Evolutionary conservation across 2,329 filamentous ascomycete genomes (phyloP), one percentile per base, ranked within the genome.

Genomic region (Aspergillus bombycis): DNA sequence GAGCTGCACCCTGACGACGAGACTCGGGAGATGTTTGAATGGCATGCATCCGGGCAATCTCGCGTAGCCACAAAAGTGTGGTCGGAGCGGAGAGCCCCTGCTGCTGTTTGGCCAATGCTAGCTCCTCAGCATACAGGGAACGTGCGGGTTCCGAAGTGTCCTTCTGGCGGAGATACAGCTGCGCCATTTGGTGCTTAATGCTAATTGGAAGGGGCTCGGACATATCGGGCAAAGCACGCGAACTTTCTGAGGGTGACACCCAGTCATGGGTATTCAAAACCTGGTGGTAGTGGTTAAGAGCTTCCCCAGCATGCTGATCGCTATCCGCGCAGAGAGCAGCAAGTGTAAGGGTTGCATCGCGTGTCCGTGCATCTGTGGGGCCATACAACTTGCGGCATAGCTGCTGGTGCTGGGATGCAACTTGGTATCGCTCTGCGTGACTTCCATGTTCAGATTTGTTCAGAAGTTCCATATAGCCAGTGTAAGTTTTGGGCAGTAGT

Each of bases 171-270:
- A 81, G 68, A 58, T 85, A 85, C 21, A 85, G 68, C 69, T 79
- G 81, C 2, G 83, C 82, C 28, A 85, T 74, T 10, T 82, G 80
- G 66, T 80, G 83, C 72, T 83, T 85, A 67, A 85, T 79, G 0
- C 77, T 82, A 23, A 77, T 77, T 14, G 83, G 68, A 1, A 79
- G 78, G 0, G 76, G 77, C 61, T 79, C 58, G 1, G 69, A 71
- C 74, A 76, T 76, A 28, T 76, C 74, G 7, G 74, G 70, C 14
- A 76, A 66, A 12, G 65, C 58, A 57, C 68, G 74, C 1, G 72
- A 70, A 0, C 69, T 68, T 54, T 76, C 70, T 3, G 70, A 63
- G 1, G 77, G 73, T 52, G 78, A 65, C 6, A 76, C 71, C 74
- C 79, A 65, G 65, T 81, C 61, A 71, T 76, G 58, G 56, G 75